Evolutionary conservation across 2,329 filamentous ascomycete species (phyloP).

Genomic region (Sclerotinia trifoliorum): DNA sequence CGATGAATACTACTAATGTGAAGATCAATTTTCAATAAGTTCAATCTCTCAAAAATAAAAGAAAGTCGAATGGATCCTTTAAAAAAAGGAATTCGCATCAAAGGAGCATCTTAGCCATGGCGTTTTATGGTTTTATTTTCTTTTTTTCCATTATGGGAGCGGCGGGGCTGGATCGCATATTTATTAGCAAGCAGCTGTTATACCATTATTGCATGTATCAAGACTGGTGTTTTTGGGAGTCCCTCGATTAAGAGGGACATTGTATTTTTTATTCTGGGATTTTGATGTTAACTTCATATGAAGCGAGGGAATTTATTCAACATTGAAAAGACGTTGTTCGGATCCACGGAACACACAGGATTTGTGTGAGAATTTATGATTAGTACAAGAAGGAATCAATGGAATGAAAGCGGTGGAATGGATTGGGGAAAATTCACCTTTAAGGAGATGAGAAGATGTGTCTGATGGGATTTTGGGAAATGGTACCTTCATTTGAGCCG

Average conservation of each 20-base stretch:
- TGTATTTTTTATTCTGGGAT: constrained; percentile 3
- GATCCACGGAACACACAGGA: background rate
- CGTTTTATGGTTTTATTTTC: background rate
- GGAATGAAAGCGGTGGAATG: background rate
- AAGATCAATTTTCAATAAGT: background rate
- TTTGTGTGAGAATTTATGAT: background rate
- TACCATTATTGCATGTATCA: constrained; percentile 20
- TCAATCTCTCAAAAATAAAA: background rate
- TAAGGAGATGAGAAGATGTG: background rate
- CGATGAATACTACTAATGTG: background rate
- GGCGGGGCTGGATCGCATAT: background rate
- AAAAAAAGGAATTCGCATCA: constrained; percentile 14
- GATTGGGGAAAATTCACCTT: background rate
- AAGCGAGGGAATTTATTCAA: background rate
- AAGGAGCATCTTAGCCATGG: background rate
- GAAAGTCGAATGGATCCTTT: constrained; percentile 2
- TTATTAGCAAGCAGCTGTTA: constrained; percentile 3
- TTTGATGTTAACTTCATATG: background rate
- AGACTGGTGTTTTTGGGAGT: constrained; percentile 20
- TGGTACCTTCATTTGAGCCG: background rate
- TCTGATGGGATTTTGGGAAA: background rate
- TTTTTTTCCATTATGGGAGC: background rate
- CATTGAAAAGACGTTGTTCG: background rate
- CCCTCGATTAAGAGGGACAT: background rate
- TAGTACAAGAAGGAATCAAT: background rate